phyloP scores from a whole-genome alignment of 768 basidiomycete species.

The Xerocomellus amylosporus region DNA sequence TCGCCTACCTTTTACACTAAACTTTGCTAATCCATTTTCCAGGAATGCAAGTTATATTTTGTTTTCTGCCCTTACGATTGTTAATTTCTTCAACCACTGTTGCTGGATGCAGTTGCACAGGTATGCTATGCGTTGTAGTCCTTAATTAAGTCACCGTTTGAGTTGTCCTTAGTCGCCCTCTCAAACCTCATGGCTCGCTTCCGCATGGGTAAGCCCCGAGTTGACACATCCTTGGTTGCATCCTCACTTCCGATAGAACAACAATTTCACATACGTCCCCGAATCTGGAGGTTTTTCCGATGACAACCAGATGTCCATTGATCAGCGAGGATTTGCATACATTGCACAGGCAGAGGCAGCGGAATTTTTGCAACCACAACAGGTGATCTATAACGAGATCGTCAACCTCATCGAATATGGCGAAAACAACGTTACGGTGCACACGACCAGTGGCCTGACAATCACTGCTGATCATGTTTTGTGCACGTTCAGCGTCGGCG shows the following conservation, averaged over 20 bases:
- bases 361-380: constrained; percentile 47
- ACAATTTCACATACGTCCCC: constrained; percentile 56
- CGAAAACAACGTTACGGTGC: constrained; percentile 44
- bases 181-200: constrained; percentile 61
- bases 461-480: constrained; percentile 57
- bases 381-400: constrained; percentile 49
- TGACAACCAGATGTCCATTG: constrained; percentile 51
- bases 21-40: constrained; percentile 1
- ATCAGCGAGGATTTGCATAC: constrained; percentile 60
- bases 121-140: constrained; percentile 5
- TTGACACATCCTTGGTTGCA: background rate
- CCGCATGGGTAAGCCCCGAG: constrained; percentile 49
- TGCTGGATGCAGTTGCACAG: constrained; percentile 24
- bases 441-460: constrained; percentile 40
- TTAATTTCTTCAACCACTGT: constrained; percentile 2
- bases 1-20: background rate
- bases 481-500: constrained; percentile 68
- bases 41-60: constrained; percentile 30
- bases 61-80: background rate
- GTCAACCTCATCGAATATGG: constrained; percentile 49
- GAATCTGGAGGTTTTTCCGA: constrained; percentile 58
- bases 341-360: constrained; percentile 56
- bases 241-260: constrained; percentile 39
- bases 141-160: background rate
- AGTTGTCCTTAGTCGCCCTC: constrained; percentile 55